A percentile compares a stretch with the other conserved stretches of the same genome.
phyloP scores from a whole-genome alignment of 1,284 basidiomycete species.

The Trichosporon asahii region DNA sequence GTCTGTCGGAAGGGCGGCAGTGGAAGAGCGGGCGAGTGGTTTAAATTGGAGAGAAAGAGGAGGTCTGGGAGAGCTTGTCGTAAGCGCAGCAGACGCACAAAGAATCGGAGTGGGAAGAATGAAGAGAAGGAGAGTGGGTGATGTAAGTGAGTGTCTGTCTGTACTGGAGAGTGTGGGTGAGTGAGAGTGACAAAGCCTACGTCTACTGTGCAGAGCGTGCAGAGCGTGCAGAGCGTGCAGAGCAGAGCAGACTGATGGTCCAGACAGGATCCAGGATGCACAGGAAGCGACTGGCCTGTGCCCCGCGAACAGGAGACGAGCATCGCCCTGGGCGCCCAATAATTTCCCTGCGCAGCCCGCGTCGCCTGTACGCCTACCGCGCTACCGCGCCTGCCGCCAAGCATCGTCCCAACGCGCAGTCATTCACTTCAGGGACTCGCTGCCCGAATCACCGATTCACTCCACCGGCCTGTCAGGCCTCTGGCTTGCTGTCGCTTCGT shows the following conservation, averaged over 20 bases:
- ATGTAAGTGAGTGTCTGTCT: background rate
- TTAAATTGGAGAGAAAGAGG: background rate
- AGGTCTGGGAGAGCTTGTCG: background rate
- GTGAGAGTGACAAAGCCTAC: background rate
- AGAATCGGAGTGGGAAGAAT: background rate
- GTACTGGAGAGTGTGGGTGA: background rate
- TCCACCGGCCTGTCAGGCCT: background rate
- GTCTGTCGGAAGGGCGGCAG: background rate
- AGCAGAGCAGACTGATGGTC: no score
- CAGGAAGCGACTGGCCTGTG: background rate
- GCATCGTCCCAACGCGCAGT: background rate
- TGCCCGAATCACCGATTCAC: background rate
- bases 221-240: background rate
- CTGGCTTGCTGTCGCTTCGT: background rate
- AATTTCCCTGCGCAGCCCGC: background rate
- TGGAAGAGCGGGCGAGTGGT: background rate
- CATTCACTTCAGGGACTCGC: background rate
- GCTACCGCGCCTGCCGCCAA: background rate
- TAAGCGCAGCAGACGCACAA: background rate
- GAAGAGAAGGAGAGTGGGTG: background rate
- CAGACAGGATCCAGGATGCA: background rate
- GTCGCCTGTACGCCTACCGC: background rate
- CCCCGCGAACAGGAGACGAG: background rate
- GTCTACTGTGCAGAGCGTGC: background rate
- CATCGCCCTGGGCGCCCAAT: conserved; percentile 1